Percentiles rank a stretch among this genome's conserved stretches.
Conservation (phyloP, 257 asterid genomes). For the Rehmannia glutinosa region DNA sequence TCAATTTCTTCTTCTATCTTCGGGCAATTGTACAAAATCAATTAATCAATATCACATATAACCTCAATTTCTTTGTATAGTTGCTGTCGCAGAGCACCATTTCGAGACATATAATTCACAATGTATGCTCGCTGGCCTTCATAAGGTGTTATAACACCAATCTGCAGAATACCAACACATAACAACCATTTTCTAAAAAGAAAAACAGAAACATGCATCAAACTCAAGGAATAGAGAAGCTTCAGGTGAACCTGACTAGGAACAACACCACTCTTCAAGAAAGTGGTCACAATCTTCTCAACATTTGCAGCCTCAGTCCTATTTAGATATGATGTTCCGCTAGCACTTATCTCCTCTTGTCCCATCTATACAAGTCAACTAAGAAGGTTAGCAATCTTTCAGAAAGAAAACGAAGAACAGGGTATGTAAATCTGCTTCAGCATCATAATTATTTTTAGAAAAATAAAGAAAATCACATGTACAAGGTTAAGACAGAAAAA, state of each 20-base stretch:
- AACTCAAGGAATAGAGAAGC: constrained; percentile 8
- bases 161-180: constrained; percentile 36
- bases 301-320: constrained; percentile 98
- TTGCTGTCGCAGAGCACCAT: constrained; percentile 94
- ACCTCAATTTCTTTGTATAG: constrained; percentile 99
- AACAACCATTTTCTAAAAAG: constrained; percentile 2
- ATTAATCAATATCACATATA: constrained; percentile 6
- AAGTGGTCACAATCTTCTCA: constrained; percentile 93
- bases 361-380: constrained; percentile 69
- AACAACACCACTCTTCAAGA: constrained; percentile 95
- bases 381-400: constrained; percentile 3
- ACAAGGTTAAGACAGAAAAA: background rate
- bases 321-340: constrained; percentile 94
- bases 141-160: constrained; percentile 97
- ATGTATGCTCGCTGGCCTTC: constrained; percentile 99
- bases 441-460: background rate
- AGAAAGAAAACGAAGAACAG: background rate
- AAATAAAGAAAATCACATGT: background rate
- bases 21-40: background rate
- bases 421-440: constrained; percentile 11
- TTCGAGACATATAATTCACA: constrained; percentile 96
- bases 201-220: constrained; percentile 11
- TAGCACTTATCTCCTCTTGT: constrained; percentile 99
- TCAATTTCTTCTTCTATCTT: constrained; percentile 7
- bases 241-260: constrained; percentile 74